Percentiles rank a stretch among this genome's conserved stretches.
These are phyloP conservation scores for Arabis hirsuta DNA, from an alignment of 345 rosid species.

Conservation along the genomic window DNA sequence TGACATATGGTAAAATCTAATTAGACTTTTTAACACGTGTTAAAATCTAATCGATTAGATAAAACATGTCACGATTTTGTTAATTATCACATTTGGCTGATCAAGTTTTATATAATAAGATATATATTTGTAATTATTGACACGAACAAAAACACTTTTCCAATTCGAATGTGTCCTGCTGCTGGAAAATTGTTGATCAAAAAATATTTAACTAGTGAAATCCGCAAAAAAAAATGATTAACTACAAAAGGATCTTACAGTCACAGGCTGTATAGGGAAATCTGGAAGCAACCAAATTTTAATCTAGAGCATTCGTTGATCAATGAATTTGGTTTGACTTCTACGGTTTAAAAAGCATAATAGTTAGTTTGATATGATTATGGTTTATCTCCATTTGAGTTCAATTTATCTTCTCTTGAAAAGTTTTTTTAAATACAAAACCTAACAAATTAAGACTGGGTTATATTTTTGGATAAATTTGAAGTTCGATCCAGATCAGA, in stretches of 20 bases:
- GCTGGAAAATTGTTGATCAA: background rate
- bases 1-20: too few species aligned
- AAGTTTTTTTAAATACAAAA: background rate
- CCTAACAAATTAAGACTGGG: too few species aligned
- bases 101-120: too few species aligned
- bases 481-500: background rate
- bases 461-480: background rate
- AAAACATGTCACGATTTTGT: too few species aligned
- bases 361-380: too few species aligned
- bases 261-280: background rate
- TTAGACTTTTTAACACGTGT: too few species aligned
- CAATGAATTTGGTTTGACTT: background rate
- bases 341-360: too few species aligned
- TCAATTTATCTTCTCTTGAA: background rate
- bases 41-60: too few species aligned
- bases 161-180: background rate
- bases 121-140: conserved; percentile 32
- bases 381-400: too few species aligned
- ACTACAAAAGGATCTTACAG: background rate
- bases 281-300: background rate
- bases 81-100: too few species aligned
- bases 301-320: background rate
- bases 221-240: too few species aligned
- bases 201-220: background rate
- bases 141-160: background rate